A percentile compares a stretch with the other conserved stretches of the same genome.
Conservation (phyloP, 495 filamentous ascomycete genomes). For the Annulohypoxylon moriforme region DNA sequence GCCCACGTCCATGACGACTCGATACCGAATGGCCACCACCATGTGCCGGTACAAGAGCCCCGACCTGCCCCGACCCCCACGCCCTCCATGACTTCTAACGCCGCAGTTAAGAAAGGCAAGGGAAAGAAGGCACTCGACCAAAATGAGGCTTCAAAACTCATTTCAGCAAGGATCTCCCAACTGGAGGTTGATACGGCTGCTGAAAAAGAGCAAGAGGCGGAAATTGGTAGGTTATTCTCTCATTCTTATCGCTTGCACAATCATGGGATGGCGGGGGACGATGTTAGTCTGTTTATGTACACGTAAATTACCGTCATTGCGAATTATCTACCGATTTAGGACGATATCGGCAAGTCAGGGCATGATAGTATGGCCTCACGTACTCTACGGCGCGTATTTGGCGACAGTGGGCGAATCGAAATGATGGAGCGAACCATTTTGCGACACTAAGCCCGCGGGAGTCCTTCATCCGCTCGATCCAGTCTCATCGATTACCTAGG, state of each 20-base stretch:
- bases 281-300: neutral
- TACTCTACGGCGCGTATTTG: slow-evolving; percentile 7
- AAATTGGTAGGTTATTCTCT: slow-evolving; percentile 82
- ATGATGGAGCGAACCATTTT: neutral
- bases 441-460: slow-evolving; percentile 15
- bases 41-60: slow-evolving; percentile 52
- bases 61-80: slow-evolving; percentile 57
- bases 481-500: neutral
- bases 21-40: slow-evolving; percentile 53
- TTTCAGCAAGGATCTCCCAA: slow-evolving; percentile 94
- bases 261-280: neutral
- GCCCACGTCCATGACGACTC: slow-evolving; percentile 41
- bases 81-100: slow-evolving; percentile 51
- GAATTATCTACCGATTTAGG: slow-evolving; percentile 9
- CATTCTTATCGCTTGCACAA: slow-evolving; percentile 21
- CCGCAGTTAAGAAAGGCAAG: slow-evolving; percentile 74
- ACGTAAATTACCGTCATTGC: neutral
- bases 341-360: neutral
- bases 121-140: slow-evolving; percentile 77
- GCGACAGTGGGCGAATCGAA: slow-evolving; percentile 8
- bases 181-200: slow-evolving; percentile 90
- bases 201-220: slow-evolving; percentile 93
- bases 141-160: slow-evolving; percentile 86
- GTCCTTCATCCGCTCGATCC: slow-evolving; percentile 5
- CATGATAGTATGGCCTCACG: neutral